phyloP scores from a whole-genome alignment of 1,139 yeast species.

The Nakaseomyces bracarensis region DNA sequence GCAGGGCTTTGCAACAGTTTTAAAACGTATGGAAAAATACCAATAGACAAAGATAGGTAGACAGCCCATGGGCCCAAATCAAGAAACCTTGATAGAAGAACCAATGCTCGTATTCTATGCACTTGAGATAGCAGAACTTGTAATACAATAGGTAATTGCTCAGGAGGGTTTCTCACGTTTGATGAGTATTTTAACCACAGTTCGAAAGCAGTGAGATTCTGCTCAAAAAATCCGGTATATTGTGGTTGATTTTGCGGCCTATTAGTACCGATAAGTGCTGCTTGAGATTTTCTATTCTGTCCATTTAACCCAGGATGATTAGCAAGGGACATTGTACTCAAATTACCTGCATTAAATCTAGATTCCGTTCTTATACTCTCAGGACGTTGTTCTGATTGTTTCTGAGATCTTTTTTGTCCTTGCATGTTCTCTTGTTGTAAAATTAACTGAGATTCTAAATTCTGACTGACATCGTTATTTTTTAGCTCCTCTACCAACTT shows the following conservation, averaged over 20 bases:
- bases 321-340: constrained; percentile 32
- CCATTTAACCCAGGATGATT: constrained; percentile 23
- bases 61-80: constrained; percentile 99
- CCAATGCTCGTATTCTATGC: constrained; percentile 83
- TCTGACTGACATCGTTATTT: constrained; percentile 27
- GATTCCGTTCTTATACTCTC: constrained; percentile 26
- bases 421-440: constrained; percentile 21
- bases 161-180: constrained; percentile 79
- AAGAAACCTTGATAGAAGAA: constrained; percentile 71
- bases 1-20: constrained; percentile 91
- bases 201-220: constrained; percentile 91
- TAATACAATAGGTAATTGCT: constrained; percentile 85
- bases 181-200: constrained; percentile 92
- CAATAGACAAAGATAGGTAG: constrained; percentile 81
- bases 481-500: constrained; percentile 43
- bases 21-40: constrained; percentile 91
- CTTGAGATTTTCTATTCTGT: constrained; percentile 13
- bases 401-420: constrained; percentile 20
- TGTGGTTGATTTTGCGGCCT: constrained; percentile 44
- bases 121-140: constrained; percentile 92
- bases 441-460: constrained; percentile 21
- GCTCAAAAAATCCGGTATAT: constrained; percentile 90
- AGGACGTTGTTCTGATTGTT: constrained; percentile 13
- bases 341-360: constrained; percentile 27
- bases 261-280: constrained; percentile 14